A percentile compares a stretch with the other conserved stretches of the same genome.
Evolutionary conservation across 1,284 basidiomycete species (phyloP).

Genomic region (Apiotrichum montevideense): DNA sequence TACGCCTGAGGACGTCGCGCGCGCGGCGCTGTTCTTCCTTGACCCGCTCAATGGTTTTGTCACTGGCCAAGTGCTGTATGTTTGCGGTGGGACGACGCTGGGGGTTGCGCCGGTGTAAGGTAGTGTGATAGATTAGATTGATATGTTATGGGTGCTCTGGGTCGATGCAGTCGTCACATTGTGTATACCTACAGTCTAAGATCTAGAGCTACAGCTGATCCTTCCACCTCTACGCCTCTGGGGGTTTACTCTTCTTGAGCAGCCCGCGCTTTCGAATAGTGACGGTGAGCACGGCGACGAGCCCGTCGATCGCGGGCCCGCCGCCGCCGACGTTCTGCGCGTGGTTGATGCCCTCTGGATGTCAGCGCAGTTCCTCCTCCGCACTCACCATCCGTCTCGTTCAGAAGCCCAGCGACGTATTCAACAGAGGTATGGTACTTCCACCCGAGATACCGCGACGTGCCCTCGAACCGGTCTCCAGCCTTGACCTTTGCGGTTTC

Average conservation of each 20-base stretch:
- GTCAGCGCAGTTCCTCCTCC: background rate
- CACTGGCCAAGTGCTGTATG: constrained; percentile 15
- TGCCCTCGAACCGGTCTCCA: constrained; percentile 14
- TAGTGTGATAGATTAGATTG: too few relatives aligned
- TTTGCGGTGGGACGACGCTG: constrained; percentile 14
- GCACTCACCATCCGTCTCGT: constrained; percentile 55
- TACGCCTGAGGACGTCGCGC: constrained; percentile 73
- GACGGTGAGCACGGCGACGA: constrained; percentile 75
- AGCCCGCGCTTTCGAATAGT: constrained; percentile 39
- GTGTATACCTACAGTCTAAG: too few relatives aligned
- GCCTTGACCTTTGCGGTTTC: constrained; percentile 52
- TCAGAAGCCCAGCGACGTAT: constrained; percentile 63
- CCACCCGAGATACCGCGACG: constrained; percentile 48
- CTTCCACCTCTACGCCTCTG: too few relatives aligned
- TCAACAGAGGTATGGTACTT: constrained; percentile 63
- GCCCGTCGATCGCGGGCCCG: constrained; percentile 68
- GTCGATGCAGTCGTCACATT: too few relatives aligned
- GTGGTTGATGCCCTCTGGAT: constrained; percentile 66
- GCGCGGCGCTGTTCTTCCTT: constrained; percentile 76
- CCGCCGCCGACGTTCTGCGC: constrained; percentile 58
- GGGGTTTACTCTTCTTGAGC: too few relatives aligned
- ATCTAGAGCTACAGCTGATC: too few relatives aligned
- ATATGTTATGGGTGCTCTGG: too few relatives aligned
- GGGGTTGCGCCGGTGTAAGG: constrained; percentile 9
- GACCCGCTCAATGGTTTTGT: constrained; percentile 33